phyloP scores from a whole-genome alignment of 371 early-diverging fungal species.

The Enterocytospora artemiae region DNA sequence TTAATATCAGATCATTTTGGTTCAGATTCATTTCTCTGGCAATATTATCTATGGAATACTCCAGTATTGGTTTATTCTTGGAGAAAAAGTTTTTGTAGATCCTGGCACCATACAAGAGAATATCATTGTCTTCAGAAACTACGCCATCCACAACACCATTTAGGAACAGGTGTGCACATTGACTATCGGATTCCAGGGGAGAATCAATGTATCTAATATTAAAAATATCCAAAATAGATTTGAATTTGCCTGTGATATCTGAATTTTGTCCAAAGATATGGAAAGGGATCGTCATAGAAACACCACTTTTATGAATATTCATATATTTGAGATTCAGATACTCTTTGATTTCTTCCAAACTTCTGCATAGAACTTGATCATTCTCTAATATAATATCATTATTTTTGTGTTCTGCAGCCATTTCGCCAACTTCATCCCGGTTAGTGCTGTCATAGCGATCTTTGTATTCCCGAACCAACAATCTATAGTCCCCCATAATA shows the following conservation, averaged over 20 bases:
- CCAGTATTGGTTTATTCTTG: slow-evolving; percentile 68
- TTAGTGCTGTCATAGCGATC: no score
- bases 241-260: slow-evolving; percentile 9
- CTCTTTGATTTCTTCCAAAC: not conserved
- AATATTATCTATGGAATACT: slow-evolving; percentile 65
- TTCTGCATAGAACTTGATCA: not conserved
- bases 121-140: slow-evolving; percentile 92
- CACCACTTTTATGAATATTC: not conserved
- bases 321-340: not conserved
- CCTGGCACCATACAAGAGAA: slow-evolving; percentile 79
- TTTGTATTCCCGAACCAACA: not conserved
- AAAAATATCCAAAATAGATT: slow-evolving; percentile 68
- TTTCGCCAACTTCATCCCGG: no score
- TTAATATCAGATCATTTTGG: slow-evolving; percentile 66
- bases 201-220: slow-evolving; percentile 82
- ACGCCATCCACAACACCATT: slow-evolving; percentile 77
- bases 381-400: not conserved
- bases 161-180: slow-evolving; percentile 72
- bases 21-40: slow-evolving; percentile 64
- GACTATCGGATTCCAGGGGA: slow-evolving; percentile 91
- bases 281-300: not conserved
- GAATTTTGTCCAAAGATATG: not conserved
- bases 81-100: slow-evolving; percentile 89
- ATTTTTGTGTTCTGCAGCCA: no score
- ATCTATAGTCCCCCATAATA: not conserved